Percentiles rank a stretch among this genome's conserved stretches.
phyloP scores from a whole-genome alignment of 495 filamentous ascomycete species.

The Penicillium roqueforti region DNA sequence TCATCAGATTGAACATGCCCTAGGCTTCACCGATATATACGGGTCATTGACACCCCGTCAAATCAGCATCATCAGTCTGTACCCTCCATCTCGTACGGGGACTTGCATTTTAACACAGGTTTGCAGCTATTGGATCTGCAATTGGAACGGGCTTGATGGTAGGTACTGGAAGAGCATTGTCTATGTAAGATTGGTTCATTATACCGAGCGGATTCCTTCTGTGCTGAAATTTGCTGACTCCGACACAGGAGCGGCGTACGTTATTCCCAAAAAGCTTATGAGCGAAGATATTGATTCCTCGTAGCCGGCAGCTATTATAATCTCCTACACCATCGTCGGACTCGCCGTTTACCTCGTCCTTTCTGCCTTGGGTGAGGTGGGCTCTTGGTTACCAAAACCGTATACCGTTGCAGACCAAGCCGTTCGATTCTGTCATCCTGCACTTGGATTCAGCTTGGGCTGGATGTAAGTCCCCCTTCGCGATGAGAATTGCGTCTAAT shows the following conservation, averaged over 20 bases:
- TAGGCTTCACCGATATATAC: slow-evolving; percentile 40
- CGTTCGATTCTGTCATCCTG: slow-evolving; percentile 56
- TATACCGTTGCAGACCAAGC: slow-evolving; percentile 60
- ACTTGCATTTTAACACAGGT: slow-evolving; percentile 5
- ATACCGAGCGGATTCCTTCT: not conserved
- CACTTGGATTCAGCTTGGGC: slow-evolving; percentile 59
- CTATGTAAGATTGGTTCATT: slow-evolving; percentile 48
- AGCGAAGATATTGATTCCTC: slow-evolving; percentile 5
- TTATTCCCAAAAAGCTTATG: not conserved
- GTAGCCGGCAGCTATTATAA: slow-evolving; percentile 55
- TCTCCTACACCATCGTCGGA: slow-evolving; percentile 60
- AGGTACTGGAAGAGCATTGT: slow-evolving; percentile 58
- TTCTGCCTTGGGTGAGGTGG: slow-evolving; percentile 60
- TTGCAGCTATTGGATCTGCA: slow-evolving; percentile 69
- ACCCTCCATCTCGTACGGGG: not conserved
- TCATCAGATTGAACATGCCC: slow-evolving; percentile 2
- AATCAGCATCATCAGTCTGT: slow-evolving; percentile 64
- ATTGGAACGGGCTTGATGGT: slow-evolving; percentile 70
- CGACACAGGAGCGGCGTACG: slow-evolving; percentile 33
- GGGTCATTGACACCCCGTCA: slow-evolving; percentile 62
- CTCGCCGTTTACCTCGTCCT: slow-evolving; percentile 59
- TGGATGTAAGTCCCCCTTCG: slow-evolving; percentile 37
- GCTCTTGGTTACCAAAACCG: slow-evolving; percentile 53
- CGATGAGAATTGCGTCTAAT: not conserved
- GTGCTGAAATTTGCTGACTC: not conserved